These are phyloP conservation scores for Spirogloea muscicola DNA, from an alignment of 139 green algal species.

Conservation along the genomic window DNA sequence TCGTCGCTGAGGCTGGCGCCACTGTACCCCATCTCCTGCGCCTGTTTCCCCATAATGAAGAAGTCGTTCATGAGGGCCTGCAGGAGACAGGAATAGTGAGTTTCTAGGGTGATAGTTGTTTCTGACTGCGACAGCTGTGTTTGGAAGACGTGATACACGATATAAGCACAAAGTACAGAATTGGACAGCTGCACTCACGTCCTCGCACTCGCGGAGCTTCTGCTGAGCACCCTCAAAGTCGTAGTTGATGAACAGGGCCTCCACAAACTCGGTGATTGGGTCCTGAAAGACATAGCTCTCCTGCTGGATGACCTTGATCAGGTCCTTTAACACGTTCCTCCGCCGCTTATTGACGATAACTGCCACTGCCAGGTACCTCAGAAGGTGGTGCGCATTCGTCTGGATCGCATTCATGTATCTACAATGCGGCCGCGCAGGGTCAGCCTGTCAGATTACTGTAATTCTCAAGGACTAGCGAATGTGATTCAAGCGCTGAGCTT, in stretches of 20 bases:
- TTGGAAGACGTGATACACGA: too few species aligned
- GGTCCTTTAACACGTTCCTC: conserved; percentile 79
- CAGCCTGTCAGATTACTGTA: too few species aligned
- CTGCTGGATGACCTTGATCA: conserved; percentile 68
- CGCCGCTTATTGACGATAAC: conserved; percentile 88
- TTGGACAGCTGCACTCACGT: too few species aligned
- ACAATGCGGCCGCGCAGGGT: too few species aligned
- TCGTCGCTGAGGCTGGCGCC: conserved; percentile 74
- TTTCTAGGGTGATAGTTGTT: too few species aligned
- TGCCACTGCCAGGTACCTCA: conserved; percentile 87
- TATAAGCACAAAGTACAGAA: too few species aligned
- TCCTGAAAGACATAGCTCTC: conserved; percentile 61
- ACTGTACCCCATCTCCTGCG: conserved; percentile 91
- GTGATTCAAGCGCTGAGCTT: too few species aligned
- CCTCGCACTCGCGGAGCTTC: conserved; percentile 83
- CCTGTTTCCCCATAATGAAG: conserved; percentile 78
- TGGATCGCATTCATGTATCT: conserved; percentile 79
- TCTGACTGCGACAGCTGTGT: too few species aligned
- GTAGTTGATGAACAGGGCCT: conserved; percentile 86
- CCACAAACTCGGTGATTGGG: conserved; percentile 87
- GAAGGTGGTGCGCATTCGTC: conserved; percentile 83
- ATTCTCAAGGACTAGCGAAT: too few species aligned
- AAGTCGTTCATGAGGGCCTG: conserved; percentile 83
- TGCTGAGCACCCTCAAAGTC: conserved; percentile 96
- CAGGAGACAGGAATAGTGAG: too few species aligned